A percentile compares a stretch with the other conserved stretches of the same genome.
phyloP scores from a whole-genome alignment of 495 filamentous ascomycete genomes.

The Xylaria telfairii region DNA sequence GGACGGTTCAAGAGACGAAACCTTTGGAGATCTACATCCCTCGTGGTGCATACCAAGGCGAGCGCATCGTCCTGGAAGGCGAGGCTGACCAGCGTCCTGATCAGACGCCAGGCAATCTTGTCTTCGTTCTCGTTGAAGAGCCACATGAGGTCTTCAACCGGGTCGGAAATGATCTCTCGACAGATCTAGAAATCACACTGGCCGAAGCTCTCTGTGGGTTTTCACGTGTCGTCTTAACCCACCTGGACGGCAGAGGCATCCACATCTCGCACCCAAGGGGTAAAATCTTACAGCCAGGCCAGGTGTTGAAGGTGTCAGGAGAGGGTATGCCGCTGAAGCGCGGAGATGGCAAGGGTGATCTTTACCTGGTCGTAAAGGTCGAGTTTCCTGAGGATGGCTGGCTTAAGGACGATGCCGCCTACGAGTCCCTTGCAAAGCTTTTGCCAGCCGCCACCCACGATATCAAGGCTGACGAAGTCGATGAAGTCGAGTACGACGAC shows the following conservation, averaged over 20 bases:
- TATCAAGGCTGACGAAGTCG: constrained; percentile 73
- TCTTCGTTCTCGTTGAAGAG: constrained; percentile 84
- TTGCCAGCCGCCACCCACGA: constrained; percentile 66
- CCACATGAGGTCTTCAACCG: constrained; percentile 81
- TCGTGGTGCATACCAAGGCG: constrained; percentile 84
- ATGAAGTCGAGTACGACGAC: constrained; percentile 86
- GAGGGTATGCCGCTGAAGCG: constrained; percentile 96
- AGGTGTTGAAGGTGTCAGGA: constrained; percentile 80
- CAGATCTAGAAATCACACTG: constrained; percentile 78
- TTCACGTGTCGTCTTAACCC: constrained; percentile 86
- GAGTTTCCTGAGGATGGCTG: constrained; percentile 88
- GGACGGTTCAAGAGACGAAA: constrained; percentile 82
- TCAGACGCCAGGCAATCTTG: constrained; percentile 88
- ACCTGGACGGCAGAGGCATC: constrained; percentile 93
- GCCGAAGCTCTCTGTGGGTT: constrained; percentile 88
- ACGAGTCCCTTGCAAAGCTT: constrained; percentile 72
- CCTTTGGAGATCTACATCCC: constrained; percentile 96
- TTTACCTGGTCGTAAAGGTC: constrained; percentile 85
- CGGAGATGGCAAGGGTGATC: constrained; percentile 80
- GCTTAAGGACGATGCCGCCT: constrained; percentile 69
- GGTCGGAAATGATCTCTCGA: constrained; percentile 81
- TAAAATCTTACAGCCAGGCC: constrained; percentile 76
- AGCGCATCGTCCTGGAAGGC: constrained; percentile 86
- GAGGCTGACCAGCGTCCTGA: constrained; percentile 95
- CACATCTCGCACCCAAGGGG: constrained; percentile 75